Conservation (phyloP, 2,329 filamentous ascomycete genomes). For the Penicillium sp. region DNA sequence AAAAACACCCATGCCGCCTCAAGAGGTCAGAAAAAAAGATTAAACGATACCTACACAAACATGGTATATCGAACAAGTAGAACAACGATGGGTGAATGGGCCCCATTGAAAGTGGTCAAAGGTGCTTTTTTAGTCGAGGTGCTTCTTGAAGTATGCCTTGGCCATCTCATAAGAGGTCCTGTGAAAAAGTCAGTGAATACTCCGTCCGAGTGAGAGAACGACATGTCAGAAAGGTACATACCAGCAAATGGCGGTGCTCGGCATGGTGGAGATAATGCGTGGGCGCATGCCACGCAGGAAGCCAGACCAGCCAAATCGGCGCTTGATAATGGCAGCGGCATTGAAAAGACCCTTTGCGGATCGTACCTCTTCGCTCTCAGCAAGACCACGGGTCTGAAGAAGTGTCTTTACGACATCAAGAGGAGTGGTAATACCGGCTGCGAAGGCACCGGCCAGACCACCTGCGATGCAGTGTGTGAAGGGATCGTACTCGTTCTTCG, state of each 20-base stretch:
- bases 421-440: constrained; percentile 88
- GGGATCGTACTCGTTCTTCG: constrained; percentile 73
- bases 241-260: constrained; percentile 99
- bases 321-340: constrained; percentile 75
- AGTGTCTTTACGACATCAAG: constrained; percentile 98
- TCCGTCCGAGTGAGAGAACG: neutral
- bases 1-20: constrained; percentile 13
- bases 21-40: constrained; percentile 13
- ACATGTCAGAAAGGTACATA: constrained; percentile 44
- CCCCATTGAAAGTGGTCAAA: constrained; percentile 7
- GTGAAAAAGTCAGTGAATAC: constrained; percentile 10
- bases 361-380: constrained; percentile 73
- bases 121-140: constrained; percentile 25
- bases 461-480: constrained; percentile 90
- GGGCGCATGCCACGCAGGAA: constrained; percentile 94
- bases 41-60: constrained; percentile 10
- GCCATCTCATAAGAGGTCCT: constrained; percentile 66
- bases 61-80: constrained; percentile 14
- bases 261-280: constrained; percentile 92
- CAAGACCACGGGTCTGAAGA: constrained; percentile 85
- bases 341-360: constrained; percentile 78
- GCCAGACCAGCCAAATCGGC: constrained; percentile 75
- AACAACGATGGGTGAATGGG: constrained; percentile 4
- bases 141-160: constrained; percentile 62
- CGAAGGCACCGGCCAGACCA: constrained; percentile 86